Evolutionary conservation across 208 protist genomes (phyloP), one percentile per base, ranked within the genome.

Genomic region (Jaenimonas drosophilae): DNA sequence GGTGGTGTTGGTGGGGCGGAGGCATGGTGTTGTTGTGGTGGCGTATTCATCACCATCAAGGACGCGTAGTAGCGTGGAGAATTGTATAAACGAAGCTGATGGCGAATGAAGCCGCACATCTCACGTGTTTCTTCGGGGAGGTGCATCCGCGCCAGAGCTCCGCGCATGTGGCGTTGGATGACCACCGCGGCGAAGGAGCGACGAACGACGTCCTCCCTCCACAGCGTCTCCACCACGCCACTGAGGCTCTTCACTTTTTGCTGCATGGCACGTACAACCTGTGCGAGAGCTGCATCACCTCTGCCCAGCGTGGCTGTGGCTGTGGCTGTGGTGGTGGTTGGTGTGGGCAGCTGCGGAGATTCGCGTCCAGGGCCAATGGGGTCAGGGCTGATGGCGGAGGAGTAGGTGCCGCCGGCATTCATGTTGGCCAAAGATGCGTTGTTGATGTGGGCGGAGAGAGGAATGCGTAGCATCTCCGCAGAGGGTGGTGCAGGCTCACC

Each of bases 231-330:
- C 56, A 86, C 70, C 16, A 88, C 70, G 43, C 49, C 51, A 19
- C 67, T 65, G 16, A 90, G 43, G 14, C 63, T 56, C 31, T 68
- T 75, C 37, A 88, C 49, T 26, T 89, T 89, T 38, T 70, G 58
- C 55, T 93, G 85, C 43, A 93, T 61, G 17, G 82, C 79, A 6
- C 59, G 56, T 31, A 93, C 58, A 2, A 86, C 54, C 6, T 26
- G 55, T 11, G 56, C 20, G 9, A 76, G 17, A 11, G n/a, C n/a
- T n/a, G n/a, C n/a, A n/a, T n/a, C n/a, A n/a, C n/a, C n/a, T n/a
- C n/a, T n/a, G n/a, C n/a, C n/a, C n/a, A n/a, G n/a, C n/a, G n/a
- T n/a, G n/a, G n/a, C n/a, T n/a, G n/a, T n/a, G n/a, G n/a, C n/a
- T n/a, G n/a, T n/a, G n/a, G n/a, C n/a, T n/a, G n/a, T n/a, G n/a